phyloP scores from a whole-genome alignment of 768 basidiomycete genomes.

The Cystoderma amianthinum region DNA sequence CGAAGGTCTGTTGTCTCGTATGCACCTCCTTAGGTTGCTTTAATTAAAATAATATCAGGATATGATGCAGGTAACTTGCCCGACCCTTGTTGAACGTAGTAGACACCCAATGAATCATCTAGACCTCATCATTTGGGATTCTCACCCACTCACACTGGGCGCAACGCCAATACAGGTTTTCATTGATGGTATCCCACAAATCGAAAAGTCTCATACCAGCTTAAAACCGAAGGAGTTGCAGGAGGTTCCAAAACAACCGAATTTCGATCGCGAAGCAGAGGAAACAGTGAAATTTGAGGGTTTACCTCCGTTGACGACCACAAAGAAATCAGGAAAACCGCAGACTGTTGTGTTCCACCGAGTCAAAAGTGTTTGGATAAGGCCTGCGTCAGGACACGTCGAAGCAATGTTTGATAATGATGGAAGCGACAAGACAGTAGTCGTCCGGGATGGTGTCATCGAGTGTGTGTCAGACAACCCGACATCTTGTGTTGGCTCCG shows the following conservation, averaged over 20 bases:
- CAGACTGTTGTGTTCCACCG: slow-evolving; percentile 46
- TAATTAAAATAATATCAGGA: slow-evolving; percentile 38
- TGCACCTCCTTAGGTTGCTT: too few relatives aligned
- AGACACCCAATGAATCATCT: background rate
- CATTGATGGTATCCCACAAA: slow-evolving; percentile 78
- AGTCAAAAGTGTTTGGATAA: slow-evolving; percentile 32
- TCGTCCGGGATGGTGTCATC: slow-evolving; percentile 49
- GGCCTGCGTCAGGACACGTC: slow-evolving; percentile 7
- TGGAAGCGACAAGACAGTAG: slow-evolving; percentile 14
- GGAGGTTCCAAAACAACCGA: slow-evolving; percentile 41
- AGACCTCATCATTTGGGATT: slow-evolving; percentile 62
- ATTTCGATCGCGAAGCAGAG: slow-evolving; percentile 54
- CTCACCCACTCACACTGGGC: slow-evolving; percentile 71
- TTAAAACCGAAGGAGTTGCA: slow-evolving; percentile 46
- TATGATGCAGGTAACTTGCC: slow-evolving; percentile 54
- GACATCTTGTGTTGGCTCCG: background rate
- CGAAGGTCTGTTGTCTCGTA: slow-evolving; percentile 25
- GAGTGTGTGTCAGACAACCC: slow-evolving; percentile 25
- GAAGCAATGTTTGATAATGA: slow-evolving; percentile 14
- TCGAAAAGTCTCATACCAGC: slow-evolving; percentile 22
- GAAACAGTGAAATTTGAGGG: slow-evolving; percentile 57
- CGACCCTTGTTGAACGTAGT: background rate
- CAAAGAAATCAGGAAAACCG: slow-evolving; percentile 8
- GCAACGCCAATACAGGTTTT: slow-evolving; percentile 78
- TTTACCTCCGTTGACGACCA: slow-evolving; percentile 54